Base-by-base conservation (phyloP, 2,329 filamentous ascomycete species). In the Clonostachys rhizophaga region DNA sequence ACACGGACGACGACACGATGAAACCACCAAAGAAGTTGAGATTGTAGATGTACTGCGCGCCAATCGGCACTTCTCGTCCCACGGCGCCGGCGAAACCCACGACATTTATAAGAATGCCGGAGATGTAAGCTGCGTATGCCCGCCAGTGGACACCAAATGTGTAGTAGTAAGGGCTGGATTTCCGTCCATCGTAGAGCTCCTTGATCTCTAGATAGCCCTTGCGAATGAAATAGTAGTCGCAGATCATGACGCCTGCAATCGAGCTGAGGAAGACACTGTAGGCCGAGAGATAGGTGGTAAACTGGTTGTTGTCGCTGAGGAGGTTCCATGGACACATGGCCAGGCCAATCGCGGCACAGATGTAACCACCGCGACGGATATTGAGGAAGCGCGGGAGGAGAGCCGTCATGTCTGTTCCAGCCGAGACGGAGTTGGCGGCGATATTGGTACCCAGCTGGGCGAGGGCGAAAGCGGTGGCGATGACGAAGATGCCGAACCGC, bases 261-360 rank as follows among this genome's bases (percentile, higher is more conserved):
- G 87, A 90, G 49, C 87, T 91, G n/a, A 96, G 78, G 69, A 96
- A 96, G 48, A 96, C 90, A 4, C 87, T 91, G 71, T 96, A 96
- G 2, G 91, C 87, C 1, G 88, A 94, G 1, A 96, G 81, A 61
- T 96, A 96, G 5, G 89, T 95, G 1, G 89, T 94, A 71, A 96
- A 96, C 66, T 86, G 84, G 72, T 92, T 95, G 41, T 81, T 81
- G 41, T 74, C 73, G 3, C 78, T 83, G 9, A 95, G 79, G 0
- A 96, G 78, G 50, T 88, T 87, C 81, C 86, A 92, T 0, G 91
- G 91, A 62, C 89, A 94, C 81, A 96, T 95, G 52, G 83, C 86
- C 12, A 96, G 74, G 47, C 89, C 90, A 47, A 95, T 73, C 2
- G 76, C 64, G 0, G 91, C 91, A 59, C 89, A 95, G 52, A 96